phyloP scores from a whole-genome alignment of 176 grass and related monocot genomes.

The Canna indica region DNA sequence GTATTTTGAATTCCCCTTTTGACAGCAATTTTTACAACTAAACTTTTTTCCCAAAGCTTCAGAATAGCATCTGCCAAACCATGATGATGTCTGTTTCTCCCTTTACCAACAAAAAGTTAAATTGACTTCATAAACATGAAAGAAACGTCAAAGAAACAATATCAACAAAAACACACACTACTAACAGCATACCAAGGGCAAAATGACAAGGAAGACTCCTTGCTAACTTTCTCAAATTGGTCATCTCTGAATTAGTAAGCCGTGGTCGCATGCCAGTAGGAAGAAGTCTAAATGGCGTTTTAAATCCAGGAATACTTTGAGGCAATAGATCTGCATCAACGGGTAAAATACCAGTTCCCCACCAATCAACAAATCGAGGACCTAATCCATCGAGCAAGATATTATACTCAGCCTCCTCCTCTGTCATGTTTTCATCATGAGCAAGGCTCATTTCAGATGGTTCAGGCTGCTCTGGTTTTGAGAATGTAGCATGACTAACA shows the following conservation, averaged over 20 bases:
- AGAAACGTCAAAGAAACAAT: neutral
- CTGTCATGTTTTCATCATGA: constrained; percentile 47
- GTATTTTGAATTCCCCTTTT: constrained; percentile 88
- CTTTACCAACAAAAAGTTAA: constrained; percentile 26
- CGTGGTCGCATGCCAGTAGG: constrained; percentile 56
- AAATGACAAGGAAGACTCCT: constrained; percentile 84
- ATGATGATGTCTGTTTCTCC: constrained; percentile 84
- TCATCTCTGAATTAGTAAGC: constrained; percentile 57
- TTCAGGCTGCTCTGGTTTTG: constrained; percentile 14
- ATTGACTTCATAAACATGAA: constrained; percentile 8
- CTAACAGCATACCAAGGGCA: constrained; percentile 50
- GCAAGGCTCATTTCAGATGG: constrained; percentile 23
- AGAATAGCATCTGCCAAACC: constrained; percentile 75
- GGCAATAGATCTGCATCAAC: constrained; percentile 90
- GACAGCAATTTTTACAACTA: constrained; percentile 79
- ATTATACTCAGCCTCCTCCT: constrained; percentile 77
- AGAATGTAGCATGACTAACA: constrained; percentile 13
- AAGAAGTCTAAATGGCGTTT: constrained; percentile 76
- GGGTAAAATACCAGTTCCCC: constrained; percentile 56
- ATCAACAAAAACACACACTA: neutral
- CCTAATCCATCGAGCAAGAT: constrained; percentile 63
- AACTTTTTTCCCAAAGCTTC: constrained; percentile 91
- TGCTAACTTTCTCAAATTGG: constrained; percentile 66
- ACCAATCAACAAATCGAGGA: constrained; percentile 80
- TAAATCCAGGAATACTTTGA: constrained; percentile 48